These are phyloP conservation scores for Piper longum DNA, from an alignment of 164 flowering plant species.

Conservation along the genomic window DNA sequence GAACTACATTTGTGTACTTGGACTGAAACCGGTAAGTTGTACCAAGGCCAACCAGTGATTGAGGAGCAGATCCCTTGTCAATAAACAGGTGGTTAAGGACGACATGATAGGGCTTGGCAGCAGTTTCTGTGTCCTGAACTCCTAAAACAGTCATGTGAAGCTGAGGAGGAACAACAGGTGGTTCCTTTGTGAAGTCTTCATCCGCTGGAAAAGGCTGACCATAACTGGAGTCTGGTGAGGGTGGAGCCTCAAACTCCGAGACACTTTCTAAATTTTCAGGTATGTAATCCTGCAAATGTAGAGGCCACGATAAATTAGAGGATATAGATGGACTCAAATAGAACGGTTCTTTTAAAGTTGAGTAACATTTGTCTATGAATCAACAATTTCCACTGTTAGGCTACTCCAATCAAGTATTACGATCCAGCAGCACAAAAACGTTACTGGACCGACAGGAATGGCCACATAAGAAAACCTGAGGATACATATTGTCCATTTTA, in stretches of 20 bases:
- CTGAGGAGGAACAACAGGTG: conserved; percentile 54
- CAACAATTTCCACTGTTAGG: no score
- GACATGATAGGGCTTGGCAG: conserved; percentile 62
- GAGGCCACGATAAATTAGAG: not conserved
- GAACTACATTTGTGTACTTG: conserved; percentile 82
- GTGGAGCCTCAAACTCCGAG: conserved; percentile 64
- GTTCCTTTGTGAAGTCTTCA: conserved; percentile 79
- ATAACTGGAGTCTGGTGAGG: conserved; percentile 77
- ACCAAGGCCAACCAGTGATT: conserved; percentile 72
- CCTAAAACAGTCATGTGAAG: conserved; percentile 51
- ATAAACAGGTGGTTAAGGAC: conserved; percentile 85
- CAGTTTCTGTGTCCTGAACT: conserved; percentile 18
- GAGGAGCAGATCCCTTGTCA: conserved; percentile 65
- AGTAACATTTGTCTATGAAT: not conserved
- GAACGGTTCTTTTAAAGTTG: not conserved
- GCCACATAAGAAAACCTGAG: no score
- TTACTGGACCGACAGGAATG: no score
- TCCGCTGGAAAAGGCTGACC: conserved; percentile 39
- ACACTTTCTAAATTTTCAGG: conserved; percentile 66
- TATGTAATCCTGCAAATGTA: conserved; percentile 44
- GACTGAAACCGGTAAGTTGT: conserved; percentile 68
- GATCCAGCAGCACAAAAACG: no score
- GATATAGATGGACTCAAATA: no score
- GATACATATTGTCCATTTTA: no score
- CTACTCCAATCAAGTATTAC: no score